These are phyloP conservation scores for Dinochytrium kinnereticum DNA, from an alignment of 371 early-diverging fungal species.

Conservation along the genomic window DNA sequence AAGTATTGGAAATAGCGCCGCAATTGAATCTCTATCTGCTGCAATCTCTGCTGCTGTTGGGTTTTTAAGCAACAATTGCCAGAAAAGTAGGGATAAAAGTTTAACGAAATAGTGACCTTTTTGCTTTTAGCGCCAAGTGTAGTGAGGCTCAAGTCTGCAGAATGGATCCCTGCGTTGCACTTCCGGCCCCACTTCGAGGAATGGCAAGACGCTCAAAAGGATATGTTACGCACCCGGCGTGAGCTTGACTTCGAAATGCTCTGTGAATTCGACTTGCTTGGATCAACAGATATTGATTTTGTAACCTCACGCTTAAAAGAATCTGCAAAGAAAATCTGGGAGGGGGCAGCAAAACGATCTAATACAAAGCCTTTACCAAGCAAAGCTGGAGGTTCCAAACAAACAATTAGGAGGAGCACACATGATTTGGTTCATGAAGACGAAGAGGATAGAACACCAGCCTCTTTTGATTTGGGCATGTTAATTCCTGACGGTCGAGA, in stretches of 20 bases:
- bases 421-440: conserved; percentile 14
- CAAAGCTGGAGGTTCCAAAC: conserved; percentile 16
- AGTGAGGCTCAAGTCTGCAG: conserved; percentile 41
- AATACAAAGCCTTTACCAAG: conserved; percentile 27
- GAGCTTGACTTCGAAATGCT: conserved; percentile 57
- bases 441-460: conserved; percentile 23
- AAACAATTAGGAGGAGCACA: neutral
- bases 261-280: conserved; percentile 50
- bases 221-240: conserved; percentile 33
- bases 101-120: neutral
- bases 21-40: conserved; percentile 18
- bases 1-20: neutral
- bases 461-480: conserved; percentile 53
- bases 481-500: conserved; percentile 41
- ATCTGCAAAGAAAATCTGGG: conserved; percentile 44
- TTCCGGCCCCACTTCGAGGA: conserved; percentile 38
- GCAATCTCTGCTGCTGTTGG: conserved; percentile 16
- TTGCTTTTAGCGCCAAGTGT: conserved; percentile 28
- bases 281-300: conserved; percentile 45
- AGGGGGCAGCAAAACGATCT: conserved; percentile 32
- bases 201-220: conserved; percentile 43
- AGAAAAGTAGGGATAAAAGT: conserved; percentile 16
- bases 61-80: conserved; percentile 11
- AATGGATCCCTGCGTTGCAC: conserved; percentile 41
- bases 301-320: conserved; percentile 46